Evolutionary conservation across 73 alveolate genomes (phyloP), one percentile per base, ranked within the genome.

Genomic region (Effrenium voratum): DNA sequence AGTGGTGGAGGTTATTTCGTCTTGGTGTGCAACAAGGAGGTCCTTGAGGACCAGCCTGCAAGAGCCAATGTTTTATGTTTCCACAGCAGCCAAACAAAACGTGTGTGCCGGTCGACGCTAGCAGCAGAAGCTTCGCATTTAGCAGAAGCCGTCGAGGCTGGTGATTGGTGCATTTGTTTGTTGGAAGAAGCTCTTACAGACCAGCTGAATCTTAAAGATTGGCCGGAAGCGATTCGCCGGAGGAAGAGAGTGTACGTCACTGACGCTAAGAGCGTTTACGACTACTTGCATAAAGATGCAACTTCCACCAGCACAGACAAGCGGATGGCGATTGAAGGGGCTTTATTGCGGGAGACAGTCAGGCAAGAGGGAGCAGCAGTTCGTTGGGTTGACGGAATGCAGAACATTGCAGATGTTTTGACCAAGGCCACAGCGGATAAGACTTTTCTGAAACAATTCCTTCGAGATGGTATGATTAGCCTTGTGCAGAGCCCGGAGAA

Each of bases 311-410:
- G 77, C 77, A 63, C 40, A 5, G 77, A 63, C 77, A 63, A 63
- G 77, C n/a, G 77, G 40, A 63, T 63, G 77, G 77, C 77, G 36
- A 63, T 63, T 63, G 77, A 63, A 63, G 77, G 77, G 5, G 77
- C 77, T 5, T 30, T 63, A 26, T 30, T 63, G 77, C 8, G 77
- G 40, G 77, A 63, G 77, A 63, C 77, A 36, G 77, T 63, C 36
- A 8, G 77, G 5, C n/a, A 36, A 30, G 40, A 22, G 5, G 36
- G 36, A 15, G 77, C 77, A 15, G 40, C 8, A 15, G 36, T 26
- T 5, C n/a, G 77, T 24, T 63, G 77, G 77, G 26, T 63, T 15
- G 77, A 63, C 40, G 77, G 77, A 16, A 36, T 15, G 36, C 77
- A 63, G 40, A 63, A 63, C 40, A 16, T 63, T 8, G 77, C 77